phyloP scores from a whole-genome alignment of 805 yeast species.

The Zygoascus tannicola region DNA sequence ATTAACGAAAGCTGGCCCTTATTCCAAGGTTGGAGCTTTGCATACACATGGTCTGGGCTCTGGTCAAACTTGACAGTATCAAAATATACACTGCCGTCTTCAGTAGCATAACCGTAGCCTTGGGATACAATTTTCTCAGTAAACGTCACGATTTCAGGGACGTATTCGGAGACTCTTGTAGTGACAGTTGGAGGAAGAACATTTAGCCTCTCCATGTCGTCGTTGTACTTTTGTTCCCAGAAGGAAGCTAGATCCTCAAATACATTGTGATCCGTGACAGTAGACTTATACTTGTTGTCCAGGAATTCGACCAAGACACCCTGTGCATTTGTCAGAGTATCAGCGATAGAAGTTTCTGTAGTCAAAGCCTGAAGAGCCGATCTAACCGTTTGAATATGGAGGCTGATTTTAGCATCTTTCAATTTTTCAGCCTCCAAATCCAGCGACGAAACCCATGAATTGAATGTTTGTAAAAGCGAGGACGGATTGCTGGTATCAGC shows the following conservation, averaged over 20 bases:
- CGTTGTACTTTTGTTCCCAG: constrained; percentile 81
- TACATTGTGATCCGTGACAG: constrained; percentile 75
- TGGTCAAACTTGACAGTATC: constrained; percentile 77
- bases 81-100: constrained; percentile 93
- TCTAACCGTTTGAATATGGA: constrained; percentile 62
- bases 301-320: constrained; percentile 67
- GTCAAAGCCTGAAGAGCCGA: constrained; percentile 39
- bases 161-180: constrained; percentile 91
- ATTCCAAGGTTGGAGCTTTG: constrained; percentile 97
- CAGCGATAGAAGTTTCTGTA: constrained; percentile 16
- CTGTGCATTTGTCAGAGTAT: constrained; percentile 45
- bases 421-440: constrained; percentile 43
- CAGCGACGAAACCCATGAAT: constrained; percentile 6
- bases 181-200: constrained; percentile 79
- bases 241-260: constrained; percentile 74
- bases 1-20: constrained; percentile 79
- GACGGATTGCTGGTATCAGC: constrained; percentile 32
- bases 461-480: constrained; percentile 28
- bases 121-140: constrained; percentile 65
- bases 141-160: constrained; percentile 81
- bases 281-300: constrained; percentile 62
- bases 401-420: constrained; percentile 73
- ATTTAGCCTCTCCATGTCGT: constrained; percentile 77
- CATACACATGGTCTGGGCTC: constrained; percentile 68
- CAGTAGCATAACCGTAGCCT: constrained; percentile 76